A percentile compares a stretch with the other conserved stretches of the same genome.
These are phyloP conservation scores for Torulaspora quercuum DNA, from an alignment of 805 yeast genomes.

Conservation along the genomic window DNA sequence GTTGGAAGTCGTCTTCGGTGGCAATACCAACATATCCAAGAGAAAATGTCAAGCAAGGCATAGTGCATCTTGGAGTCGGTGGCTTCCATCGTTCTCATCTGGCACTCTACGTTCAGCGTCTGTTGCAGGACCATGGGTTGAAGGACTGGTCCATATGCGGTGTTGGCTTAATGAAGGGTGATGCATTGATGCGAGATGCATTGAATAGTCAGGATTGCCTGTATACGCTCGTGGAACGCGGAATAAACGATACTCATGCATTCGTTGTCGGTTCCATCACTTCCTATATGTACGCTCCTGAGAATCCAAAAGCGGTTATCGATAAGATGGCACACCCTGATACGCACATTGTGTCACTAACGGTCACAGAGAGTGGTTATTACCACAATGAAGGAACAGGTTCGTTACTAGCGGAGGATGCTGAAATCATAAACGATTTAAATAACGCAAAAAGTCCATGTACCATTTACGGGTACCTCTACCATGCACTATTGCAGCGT, in stretches of 20 bases:
- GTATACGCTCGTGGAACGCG: constrained; percentile 6
- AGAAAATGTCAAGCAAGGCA: constrained; percentile 9
- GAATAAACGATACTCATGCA: neutral
- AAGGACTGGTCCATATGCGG: constrained; percentile 13
- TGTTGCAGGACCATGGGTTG: constrained; percentile 6
- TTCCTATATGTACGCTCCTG: constrained; percentile 12
- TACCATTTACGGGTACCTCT: constrained; percentile 10
- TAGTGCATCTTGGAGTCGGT: constrained; percentile 11
- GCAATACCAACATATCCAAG: constrained; percentile 8
- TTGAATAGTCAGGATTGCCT: constrained; percentile 6
- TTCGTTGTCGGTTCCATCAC: constrained; percentile 8
- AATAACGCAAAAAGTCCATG: constrained; percentile 2
- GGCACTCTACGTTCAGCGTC: constrained; percentile 7
- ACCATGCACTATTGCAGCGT: constrained; percentile 9
- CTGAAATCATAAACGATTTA: constrained; percentile 7
- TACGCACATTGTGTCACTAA: constrained; percentile 9
- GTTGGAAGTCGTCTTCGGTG: too few species aligned
- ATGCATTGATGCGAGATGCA: constrained; percentile 6
- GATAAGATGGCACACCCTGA: constrained; percentile 11
- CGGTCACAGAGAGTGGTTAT: constrained; percentile 11
- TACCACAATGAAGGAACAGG: constrained; percentile 9
- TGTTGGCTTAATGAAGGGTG: constrained; percentile 5
- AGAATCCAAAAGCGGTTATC: constrained; percentile 12
- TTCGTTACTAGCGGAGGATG: constrained; percentile 6
- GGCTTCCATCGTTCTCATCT: constrained; percentile 12